Base-by-base conservation (phyloP, 306 rosid genomes). In the Lotus japonicus region DNA sequence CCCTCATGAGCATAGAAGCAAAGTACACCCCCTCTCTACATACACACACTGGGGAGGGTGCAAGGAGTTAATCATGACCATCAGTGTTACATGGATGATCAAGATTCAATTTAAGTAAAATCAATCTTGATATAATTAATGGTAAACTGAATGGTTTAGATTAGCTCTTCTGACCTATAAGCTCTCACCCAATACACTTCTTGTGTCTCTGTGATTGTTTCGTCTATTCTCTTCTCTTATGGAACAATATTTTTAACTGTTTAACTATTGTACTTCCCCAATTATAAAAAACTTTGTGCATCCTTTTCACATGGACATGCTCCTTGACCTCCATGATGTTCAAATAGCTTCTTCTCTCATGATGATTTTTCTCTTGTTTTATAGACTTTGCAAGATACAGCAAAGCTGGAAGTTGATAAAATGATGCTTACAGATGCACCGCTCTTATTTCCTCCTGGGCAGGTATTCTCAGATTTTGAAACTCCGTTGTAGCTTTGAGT, bases 381-480 rank as follows among this genome's bases (percentile, higher is more conserved):
- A 19, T 76, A 89, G 91, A 68, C 68, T 81, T 77, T 83, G 76
- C 87, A 70, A 56, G 81, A 76, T 58, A 54, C 90, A 19, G 91
- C 96, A 19, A 80, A 62, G 53, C 57, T 54, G 75, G 96, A 88
- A 73, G 85, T 90, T 69, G 96, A 90, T 81, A 94, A 90, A 76
- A 87, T 86, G 83, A 90, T 94, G 97, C 92, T 94, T 42, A 94
- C 99, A 7, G 96, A 94, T 79, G 92, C 92, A 60, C 97, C 96
- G 39, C 96, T 90, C 80, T 72, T 90, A 62, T 94, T 94, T 80
- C 95, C 96, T 55, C 97, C 99, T 0, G 95, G 96, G 65, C 99
- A 90, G 97, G 97, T 90, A 80, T 58, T 44, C 59, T 76, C n/a
- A 11, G 21, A 48, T 26, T 12, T 53, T 16, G 68, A 44, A 26